Evolutionary conservation across 2,329 filamentous ascomycete species (phyloP), one percentile per base, ranked within the genome.

Genomic region (Hypoxylon sp.): DNA sequence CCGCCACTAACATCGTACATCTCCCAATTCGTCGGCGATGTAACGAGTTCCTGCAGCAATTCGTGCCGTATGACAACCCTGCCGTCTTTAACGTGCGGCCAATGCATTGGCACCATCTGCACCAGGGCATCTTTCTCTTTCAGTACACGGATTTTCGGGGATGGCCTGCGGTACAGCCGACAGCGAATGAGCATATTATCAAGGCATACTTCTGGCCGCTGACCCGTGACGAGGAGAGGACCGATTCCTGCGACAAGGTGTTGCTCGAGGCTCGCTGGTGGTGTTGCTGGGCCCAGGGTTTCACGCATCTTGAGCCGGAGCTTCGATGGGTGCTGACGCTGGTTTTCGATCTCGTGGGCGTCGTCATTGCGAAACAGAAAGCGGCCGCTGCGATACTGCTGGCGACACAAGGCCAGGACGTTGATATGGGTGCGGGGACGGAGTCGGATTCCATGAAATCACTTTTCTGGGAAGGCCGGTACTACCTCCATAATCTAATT

Each of bases 241-340:
- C 42, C 17, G 24, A 5, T 24, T 42, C 10, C 14, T 59, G 48
- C 33, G 66, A 71, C 39, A 33, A 14, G n/a, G 42, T 69, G 17
- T 50, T 72, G 19, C 58, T 66, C 44, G 47, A 61, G 33, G 64
- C 60, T 3, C 71, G 71, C 47, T 22, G 17, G 31, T 72, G 72
- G 70, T 71, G 51, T 46, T 74, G 72, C 52, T 74, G 51, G 63
- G 71, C 58, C 5, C 72, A 74, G 57, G 71, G 72, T 55, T 70
- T 73, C 59, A 47, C 37, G 0, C 3, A 58, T 22, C 63, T 73
- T 5, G 71, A 73, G 61, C 63, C 62, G 5, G 72, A 73, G 65
- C 24, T 74, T 19, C 67, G 72, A 3, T 73, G 69, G 72, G 54
- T 64, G 17, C 62, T 74, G 8, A 70, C 72, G 57, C 59, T 73